Base-by-base conservation (phyloP, 140 eudicot species). In the Flaveria floridana region DNA sequence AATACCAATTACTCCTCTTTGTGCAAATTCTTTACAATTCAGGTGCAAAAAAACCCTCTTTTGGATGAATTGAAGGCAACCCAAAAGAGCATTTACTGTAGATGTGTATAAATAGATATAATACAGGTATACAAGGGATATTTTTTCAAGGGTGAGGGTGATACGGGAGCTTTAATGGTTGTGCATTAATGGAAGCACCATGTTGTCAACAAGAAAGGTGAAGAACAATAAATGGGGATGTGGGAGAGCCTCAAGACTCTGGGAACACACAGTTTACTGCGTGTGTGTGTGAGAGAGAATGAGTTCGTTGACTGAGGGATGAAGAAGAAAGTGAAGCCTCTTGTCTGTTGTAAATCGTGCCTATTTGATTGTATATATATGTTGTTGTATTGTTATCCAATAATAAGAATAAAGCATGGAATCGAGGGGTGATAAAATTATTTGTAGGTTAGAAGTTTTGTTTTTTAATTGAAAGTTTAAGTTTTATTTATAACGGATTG, bases 121-220 rank as follows among this genome's bases (percentile, higher is more conserved):
- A 42, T 20, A 48, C 19, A 69, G 51, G 39, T 58, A 18, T 14
- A 15, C 26, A 28, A 46, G 26, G 42, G 71, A 59, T 44, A 68
- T 62, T 61, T 61, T 25, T 23, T 47, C 44, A n/a, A 18, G 39
- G 16, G 20, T 72, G 70, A 10, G 44, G 10, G 23, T 72, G 70
- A 39, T 68, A 55, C 16, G 12, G 10, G 46, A 68, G 65, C 59
- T 65, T 80, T 73, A 74, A 74, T 67, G 76, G 69, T 18, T 62
- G 73, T 4, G 68, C 83, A 80, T 74, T 80, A 80, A 74, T 52
- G 80, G 79, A 62, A 69, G 81, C 51, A 47, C 70, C 79, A 58
- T 80, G 42, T 66, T 50, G 71, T 80, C 80, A 80, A 75, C 84
- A 70, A 75, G 68, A 75, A 80, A 75, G 81, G 81, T 80, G 73